Percentiles rank a stretch among this genome's conserved stretches.
These are phyloP conservation scores for Aspergillus calidoustus DNA, from an alignment of 2,329 filamentous ascomycete genomes.

Conservation along the genomic window DNA sequence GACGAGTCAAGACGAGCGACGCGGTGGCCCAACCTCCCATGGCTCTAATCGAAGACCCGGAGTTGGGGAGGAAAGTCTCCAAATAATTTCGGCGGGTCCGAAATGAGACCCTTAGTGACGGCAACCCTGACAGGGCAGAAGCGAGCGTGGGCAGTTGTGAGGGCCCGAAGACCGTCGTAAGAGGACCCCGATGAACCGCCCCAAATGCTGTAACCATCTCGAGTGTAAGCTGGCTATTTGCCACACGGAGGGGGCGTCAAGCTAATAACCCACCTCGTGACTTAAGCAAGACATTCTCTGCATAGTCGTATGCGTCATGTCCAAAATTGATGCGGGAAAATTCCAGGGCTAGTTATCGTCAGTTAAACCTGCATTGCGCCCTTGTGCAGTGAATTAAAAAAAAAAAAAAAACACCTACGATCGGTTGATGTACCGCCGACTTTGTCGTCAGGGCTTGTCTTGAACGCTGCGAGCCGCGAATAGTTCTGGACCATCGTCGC, in stretches of 20 bases:
- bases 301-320: conserved; percentile 6
- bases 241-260: no score
- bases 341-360: background rate
- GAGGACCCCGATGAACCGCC: no score
- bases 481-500: conserved; percentile 1
- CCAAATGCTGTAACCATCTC: no score
- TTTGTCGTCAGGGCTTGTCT: background rate
- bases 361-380: no score
- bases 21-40: background rate
- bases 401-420: background rate
- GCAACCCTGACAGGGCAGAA: no score
- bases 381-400: no score
- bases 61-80: background rate
- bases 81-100: background rate
- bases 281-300: conserved; percentile 4
- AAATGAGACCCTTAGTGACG: background rate
- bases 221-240: no score
- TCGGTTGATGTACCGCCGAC: conserved; percentile 2
- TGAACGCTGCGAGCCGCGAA: background rate
- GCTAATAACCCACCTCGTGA: background rate
- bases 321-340: conserved; percentile 6
- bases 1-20: no score
- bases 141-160: no score
- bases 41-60: background rate
- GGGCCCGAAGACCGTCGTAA: no score